Evolutionary conservation across 306 rosid species (phyloP).

Genomic region (Biancaea sappan): DNA sequence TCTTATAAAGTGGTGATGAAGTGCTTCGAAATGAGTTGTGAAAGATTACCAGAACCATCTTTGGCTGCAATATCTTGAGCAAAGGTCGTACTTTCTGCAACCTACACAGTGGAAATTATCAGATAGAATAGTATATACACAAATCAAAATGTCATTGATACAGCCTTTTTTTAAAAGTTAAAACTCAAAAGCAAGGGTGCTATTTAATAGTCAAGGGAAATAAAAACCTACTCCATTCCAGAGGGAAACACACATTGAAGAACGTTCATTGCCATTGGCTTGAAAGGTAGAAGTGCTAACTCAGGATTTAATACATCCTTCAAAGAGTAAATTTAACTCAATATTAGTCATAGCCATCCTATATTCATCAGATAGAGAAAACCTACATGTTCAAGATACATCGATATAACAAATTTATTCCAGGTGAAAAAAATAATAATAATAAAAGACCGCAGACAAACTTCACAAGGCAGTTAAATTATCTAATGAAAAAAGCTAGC

Average conservation of each 20-base stretch:
- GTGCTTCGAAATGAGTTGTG: neutral
- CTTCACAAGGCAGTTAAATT: constrained; percentile 5
- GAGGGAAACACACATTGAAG: constrained; percentile 77
- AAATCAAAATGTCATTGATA: constrained; percentile 10
- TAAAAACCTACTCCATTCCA: constrained; percentile 64
- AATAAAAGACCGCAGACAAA: constrained; percentile 4
- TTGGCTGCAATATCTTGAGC: constrained; percentile 64
- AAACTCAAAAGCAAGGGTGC: neutral
- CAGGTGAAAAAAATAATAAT: neutral
- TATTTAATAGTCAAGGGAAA: constrained; percentile 2
- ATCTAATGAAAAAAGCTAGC: constrained; percentile 11
- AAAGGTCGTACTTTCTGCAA: constrained; percentile 57
- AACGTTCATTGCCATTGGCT: constrained; percentile 80
- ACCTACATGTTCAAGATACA: neutral
- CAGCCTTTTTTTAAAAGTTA: neutral
- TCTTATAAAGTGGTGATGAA: constrained; percentile 3
- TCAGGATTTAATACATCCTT: constrained; percentile 69
- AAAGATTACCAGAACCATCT: constrained; percentile 60
- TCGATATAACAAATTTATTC: neutral
- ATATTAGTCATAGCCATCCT: constrained; percentile 18
- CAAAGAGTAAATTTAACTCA: constrained; percentile 23
- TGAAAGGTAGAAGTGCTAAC: constrained; percentile 75
- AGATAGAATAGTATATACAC: constrained; percentile 19
- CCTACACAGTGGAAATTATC: constrained; percentile 45
- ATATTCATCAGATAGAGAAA: constrained; percentile 8